Evolutionary conservation across 805 yeast species (phyloP), one percentile per base, ranked within the genome.

Genomic region (Metschnikowia colocasiae): DNA sequence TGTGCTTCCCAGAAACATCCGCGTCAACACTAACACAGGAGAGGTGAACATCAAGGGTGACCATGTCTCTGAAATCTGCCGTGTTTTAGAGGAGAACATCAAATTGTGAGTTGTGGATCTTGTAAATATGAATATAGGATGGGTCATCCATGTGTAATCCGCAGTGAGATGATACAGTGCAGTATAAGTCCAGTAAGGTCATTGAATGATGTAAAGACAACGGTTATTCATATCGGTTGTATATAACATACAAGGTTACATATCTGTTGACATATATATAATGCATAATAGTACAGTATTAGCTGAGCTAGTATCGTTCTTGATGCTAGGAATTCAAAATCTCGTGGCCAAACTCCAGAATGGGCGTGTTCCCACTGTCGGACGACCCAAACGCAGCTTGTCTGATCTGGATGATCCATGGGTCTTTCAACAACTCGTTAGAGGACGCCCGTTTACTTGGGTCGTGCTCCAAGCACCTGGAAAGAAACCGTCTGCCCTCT

Each of bases 361-460:
- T 58, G 15, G 77, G 75, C 2, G 76, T 69, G 33, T 56, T 55
- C 9, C 63, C 63, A 9, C 61, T 59, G 10, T 64, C 67, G 6
- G 63, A 51, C 8, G 65, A 54, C 1, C 73, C 85, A 60, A 85
- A 85, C 0, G 91, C 91, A 46, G 80, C 76, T 51, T 79, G 79
- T 55, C 91, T 67, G 47, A 85, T 85, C 31, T 81, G 79, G 38
- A 79, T 77, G 46, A 90, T 84, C 97, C 97, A 91, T 3, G 96
- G 96, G 62, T 91, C 96, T 52, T 79, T 79, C 54, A 92, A 68
- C 43, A 94, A 73, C 57, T 89, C 97, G 43, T 82, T 84, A 0
- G 99, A 97, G 25, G 87, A 75, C 1, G 88, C 82, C 53, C 99
- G 79, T 63, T 80, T 79, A 38, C 73, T 74, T 0, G 98, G 96